Evolutionary conservation across 768 basidiomycete genomes (phyloP).

Genomic region (Russula earlei): DNA sequence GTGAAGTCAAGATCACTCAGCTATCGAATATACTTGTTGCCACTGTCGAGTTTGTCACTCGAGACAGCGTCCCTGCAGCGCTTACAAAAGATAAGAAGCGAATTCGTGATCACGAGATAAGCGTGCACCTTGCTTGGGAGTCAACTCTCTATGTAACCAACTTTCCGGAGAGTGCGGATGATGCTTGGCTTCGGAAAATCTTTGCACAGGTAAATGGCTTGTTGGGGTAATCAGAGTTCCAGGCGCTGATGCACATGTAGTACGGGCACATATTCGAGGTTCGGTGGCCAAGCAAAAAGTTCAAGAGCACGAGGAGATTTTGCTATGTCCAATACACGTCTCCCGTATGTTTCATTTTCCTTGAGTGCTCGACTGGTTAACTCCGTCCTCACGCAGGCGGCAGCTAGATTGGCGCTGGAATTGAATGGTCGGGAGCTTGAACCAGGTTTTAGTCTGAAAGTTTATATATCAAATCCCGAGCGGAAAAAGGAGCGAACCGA

Average conservation of each 20-base stretch:
- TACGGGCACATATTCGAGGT: slow-evolving; percentile 89
- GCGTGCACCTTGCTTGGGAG: slow-evolving; percentile 86
- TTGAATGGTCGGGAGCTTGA: slow-evolving; percentile 72
- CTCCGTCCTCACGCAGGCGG: slow-evolving; percentile 31
- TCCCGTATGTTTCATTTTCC: slow-evolving; percentile 45
- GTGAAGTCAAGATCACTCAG: slow-evolving; percentile 73
- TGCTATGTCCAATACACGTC: slow-evolving; percentile 89
- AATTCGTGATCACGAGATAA: slow-evolving; percentile 62
- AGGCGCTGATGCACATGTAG: slow-evolving; percentile 31
- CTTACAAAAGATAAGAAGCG: slow-evolving; percentile 94
- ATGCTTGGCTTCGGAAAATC: slow-evolving; percentile 59
- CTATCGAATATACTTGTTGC: slow-evolving; percentile 57
- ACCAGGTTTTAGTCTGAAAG: slow-evolving; percentile 56
- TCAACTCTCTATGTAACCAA: slow-evolving; percentile 95
- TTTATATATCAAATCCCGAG: slow-evolving; percentile 84
- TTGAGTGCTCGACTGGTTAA: neutral
- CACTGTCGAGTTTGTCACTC: slow-evolving; percentile 77
- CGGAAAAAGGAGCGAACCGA: slow-evolving; percentile 87
- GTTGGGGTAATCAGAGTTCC: neutral
- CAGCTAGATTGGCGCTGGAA: slow-evolving; percentile 70
- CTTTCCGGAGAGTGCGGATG: slow-evolving; percentile 81
- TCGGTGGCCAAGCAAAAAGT: slow-evolving; percentile 97
- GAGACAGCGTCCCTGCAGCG: slow-evolving; percentile 80
- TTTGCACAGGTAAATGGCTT: slow-evolving; percentile 57
- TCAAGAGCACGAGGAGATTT: slow-evolving; percentile 83